A percentile compares a stretch with the other conserved stretches of the same genome.
phyloP scores from a whole-genome alignment of 2,329 filamentous ascomycete genomes.

The Alternaria novae-zelandiae region DNA sequence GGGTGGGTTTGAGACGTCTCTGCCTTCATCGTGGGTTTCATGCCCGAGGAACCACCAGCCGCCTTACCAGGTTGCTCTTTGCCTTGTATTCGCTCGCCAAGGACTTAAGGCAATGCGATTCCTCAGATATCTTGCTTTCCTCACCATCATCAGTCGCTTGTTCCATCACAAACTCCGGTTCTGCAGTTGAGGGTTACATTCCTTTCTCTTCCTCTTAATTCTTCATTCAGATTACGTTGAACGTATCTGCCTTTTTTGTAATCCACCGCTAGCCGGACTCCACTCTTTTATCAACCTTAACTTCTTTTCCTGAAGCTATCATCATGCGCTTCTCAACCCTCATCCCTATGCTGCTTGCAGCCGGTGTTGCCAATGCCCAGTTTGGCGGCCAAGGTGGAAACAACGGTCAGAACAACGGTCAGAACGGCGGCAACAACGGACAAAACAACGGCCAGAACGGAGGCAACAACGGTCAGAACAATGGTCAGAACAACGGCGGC shows the following conservation, averaged over 20 bases:
- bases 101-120: conserved; percentile 36
- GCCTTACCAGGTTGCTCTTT: conserved; percentile 33
- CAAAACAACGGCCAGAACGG: conserved; percentile 16
- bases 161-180: conserved; percentile 32
- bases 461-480: conserved; percentile 22
- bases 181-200: conserved; percentile 49
- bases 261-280: conserved; percentile 48
- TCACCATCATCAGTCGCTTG: conserved; percentile 43
- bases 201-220: conserved; percentile 49
- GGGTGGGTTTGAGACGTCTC: conserved; percentile 45
- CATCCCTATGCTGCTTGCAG: conserved; percentile 42
- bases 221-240: conserved; percentile 50
- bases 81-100: conserved; percentile 40
- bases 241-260: conserved; percentile 49
- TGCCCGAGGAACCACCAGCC: conserved; percentile 42
- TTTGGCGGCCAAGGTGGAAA: conserved; percentile 27
- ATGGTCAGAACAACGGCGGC: conserved; percentile 14
- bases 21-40: conserved; percentile 51
- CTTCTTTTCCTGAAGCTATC: conserved; percentile 23
- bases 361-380: conserved; percentile 44
- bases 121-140: conserved; percentile 34
- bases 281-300: conserved; percentile 38
- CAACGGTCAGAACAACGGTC: conserved; percentile 15
- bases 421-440: conserved; percentile 19
- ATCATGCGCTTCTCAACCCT: conserved; percentile 47